Conservation (phyloP, 441 rosid species). For the Erodium moschatum region DNA sequence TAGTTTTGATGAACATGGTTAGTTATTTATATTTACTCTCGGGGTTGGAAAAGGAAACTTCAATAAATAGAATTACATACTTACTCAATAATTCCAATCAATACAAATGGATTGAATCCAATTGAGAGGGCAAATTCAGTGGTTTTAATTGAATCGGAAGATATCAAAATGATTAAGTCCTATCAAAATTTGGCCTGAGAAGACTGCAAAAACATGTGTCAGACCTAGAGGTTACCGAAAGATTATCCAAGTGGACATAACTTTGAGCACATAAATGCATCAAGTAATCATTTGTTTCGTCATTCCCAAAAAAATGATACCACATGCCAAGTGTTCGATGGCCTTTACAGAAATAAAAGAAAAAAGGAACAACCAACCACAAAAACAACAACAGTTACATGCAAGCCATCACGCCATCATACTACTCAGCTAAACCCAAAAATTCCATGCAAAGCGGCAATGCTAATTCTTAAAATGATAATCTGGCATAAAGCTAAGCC, state of each 20-base stretch:
- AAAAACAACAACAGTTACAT: neutral
- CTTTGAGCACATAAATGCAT: neutral
- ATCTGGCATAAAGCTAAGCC: neutral
- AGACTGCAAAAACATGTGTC: neutral
- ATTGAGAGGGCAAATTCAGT: neutral
- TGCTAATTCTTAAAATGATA: neutral
- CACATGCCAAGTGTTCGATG: constrained; percentile 2
- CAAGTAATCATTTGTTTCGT: neutral
- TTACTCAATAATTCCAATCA: neutral
- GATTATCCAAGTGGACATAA: neutral
- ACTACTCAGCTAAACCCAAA: neutral
- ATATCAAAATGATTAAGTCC: neutral
- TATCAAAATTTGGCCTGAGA: neutral
- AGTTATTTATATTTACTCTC: neutral
- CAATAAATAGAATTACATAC: neutral
- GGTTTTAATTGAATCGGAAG: neutral
- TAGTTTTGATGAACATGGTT: neutral
- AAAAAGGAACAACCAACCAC: neutral
- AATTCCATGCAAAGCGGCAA: neutral
- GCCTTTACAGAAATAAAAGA: neutral
- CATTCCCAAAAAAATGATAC: neutral
- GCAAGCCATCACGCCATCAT: neutral
- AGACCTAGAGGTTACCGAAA: neutral
- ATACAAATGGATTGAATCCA: neutral
- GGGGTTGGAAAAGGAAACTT: neutral